Conservation (phyloP, 441 rosid species). For the Manihot esculenta region DNA sequence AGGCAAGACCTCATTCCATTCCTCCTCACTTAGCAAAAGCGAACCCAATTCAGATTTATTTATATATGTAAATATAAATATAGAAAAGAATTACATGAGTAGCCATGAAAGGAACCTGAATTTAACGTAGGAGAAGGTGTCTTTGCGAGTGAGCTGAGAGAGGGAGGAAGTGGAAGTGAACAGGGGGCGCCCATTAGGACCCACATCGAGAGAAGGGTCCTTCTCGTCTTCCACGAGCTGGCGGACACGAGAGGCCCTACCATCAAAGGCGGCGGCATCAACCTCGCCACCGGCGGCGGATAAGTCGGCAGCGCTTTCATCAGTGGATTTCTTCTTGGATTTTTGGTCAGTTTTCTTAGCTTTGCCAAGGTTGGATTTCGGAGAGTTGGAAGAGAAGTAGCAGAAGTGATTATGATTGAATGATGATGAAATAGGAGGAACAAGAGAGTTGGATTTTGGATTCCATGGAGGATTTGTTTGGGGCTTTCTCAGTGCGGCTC, state of each 20-base stretch:
- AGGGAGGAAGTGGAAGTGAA: conserved; percentile 62
- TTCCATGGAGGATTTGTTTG: conserved; percentile 18
- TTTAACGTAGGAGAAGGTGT: conserved; percentile 68
- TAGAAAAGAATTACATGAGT: neutral
- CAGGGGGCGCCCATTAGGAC: conserved; percentile 63
- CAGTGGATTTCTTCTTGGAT: conserved; percentile 33
- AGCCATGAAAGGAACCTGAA: conserved; percentile 47
- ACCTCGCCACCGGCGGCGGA: conserved; percentile 15
- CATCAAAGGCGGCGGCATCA: conserved; percentile 33
- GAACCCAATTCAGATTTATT: neutral
- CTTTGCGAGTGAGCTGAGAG: conserved; percentile 60
- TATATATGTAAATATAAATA: conserved; percentile 4
- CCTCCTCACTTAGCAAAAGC: conserved; percentile 40
- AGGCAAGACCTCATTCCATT: conserved; percentile 55
- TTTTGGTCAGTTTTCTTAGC: conserved; percentile 15
- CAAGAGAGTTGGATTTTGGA: neutral
- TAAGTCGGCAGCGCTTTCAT: neutral
- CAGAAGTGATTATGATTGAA: too few species aligned
- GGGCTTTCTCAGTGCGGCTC: conserved; percentile 32
- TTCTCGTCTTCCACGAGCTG: conserved; percentile 65
- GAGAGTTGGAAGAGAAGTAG: conserved; percentile 31
- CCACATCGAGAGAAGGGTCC: conserved; percentile 60
- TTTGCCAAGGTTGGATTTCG: conserved; percentile 37
- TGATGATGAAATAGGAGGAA: conserved; percentile 41
- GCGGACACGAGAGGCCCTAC: conserved; percentile 48